Percentiles rank a stretch among this genome's conserved stretches.
Evolutionary conservation across 768 basidiomycete genomes (phyloP).

Genomic region (Thelephora ganbajun): DNA sequence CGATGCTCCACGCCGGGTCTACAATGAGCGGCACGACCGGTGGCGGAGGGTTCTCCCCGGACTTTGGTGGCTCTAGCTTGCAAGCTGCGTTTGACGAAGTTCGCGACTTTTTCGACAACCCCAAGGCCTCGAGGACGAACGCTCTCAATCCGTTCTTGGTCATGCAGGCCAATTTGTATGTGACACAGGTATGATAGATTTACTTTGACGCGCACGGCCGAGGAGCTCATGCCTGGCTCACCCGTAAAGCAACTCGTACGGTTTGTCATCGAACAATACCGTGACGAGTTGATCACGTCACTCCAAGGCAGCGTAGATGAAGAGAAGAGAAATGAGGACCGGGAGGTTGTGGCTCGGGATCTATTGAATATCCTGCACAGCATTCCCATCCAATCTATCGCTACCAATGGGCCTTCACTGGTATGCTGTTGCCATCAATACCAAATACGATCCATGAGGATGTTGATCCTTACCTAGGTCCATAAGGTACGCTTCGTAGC

Average conservation of each 20-base stretch:
- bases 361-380: conserved; percentile 78
- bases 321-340: conserved; percentile 49
- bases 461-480: conserved; percentile 32
- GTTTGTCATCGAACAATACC: conserved; percentile 86
- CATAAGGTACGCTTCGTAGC: conserved; percentile 92
- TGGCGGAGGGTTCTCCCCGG: conserved; percentile 23
- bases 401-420: conserved; percentile 74
- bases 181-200: conserved; percentile 57
- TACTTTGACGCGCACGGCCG: conserved; percentile 1
- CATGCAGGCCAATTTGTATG: conserved; percentile 85
- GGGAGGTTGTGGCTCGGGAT: conserved; percentile 79
- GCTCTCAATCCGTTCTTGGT: conserved; percentile 85
- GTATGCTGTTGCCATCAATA: conserved; percentile 19
- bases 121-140: conserved; percentile 72
- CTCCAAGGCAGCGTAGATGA: conserved; percentile 56
- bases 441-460: conserved; percentile 1
- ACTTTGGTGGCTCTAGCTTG: conserved; percentile 60
- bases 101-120: conserved; percentile 85
- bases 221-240: background rate
- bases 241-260: conserved; percentile 72
- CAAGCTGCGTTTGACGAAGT: conserved; percentile 81
- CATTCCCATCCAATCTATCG: conserved; percentile 88
- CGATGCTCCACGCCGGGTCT: conserved; percentile 24
- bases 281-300: conserved; percentile 65
- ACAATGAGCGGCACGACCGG: background rate